Conservation (phyloP, 176 grass and related monocot genomes). For the Oryza coarctata region DNA sequence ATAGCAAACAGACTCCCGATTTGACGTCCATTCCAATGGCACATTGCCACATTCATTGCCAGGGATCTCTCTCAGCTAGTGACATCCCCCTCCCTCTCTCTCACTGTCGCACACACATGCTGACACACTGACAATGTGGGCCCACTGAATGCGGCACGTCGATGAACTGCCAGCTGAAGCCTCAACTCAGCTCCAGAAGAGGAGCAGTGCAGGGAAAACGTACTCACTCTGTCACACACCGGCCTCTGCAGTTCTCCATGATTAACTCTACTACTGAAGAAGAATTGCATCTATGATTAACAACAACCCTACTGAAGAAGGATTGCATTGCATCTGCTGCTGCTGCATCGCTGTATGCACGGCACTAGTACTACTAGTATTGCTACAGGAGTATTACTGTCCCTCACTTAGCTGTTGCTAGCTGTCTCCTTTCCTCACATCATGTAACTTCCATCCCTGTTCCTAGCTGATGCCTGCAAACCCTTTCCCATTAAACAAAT, state of each 20-base stretch:
- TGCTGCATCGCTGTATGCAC: not conserved
- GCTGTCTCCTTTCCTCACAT: slow-evolving; percentile 54
- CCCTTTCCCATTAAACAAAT: slow-evolving; percentile 16
- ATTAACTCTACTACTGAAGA: too few relatives aligned
- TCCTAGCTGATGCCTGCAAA: slow-evolving; percentile 26
- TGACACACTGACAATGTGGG: not conserved
- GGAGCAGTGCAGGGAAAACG: not conserved
- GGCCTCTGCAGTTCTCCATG: too few relatives aligned
- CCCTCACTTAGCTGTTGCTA: slow-evolving; percentile 86
- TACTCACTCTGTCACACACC: not conserved
- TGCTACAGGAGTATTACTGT: not conserved
- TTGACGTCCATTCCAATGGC: not conserved
- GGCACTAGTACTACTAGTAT: not conserved
- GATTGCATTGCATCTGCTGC: not conserved
- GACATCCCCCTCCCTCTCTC: not conserved
- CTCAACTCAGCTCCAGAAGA: slow-evolving; percentile 9
- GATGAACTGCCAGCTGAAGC: slow-evolving; percentile 18
- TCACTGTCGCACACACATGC: not conserved
- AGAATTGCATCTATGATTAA: too few relatives aligned
- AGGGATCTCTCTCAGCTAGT: not conserved
- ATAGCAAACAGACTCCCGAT: not conserved
- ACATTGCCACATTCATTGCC: not conserved
- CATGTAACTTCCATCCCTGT: slow-evolving; percentile 70
- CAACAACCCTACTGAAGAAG: not conserved
- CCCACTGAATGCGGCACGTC: slow-evolving; percentile 37